phyloP scores from a whole-genome alignment of 2,329 filamentous ascomycete genomes.

The Claviceps sp. region DNA sequence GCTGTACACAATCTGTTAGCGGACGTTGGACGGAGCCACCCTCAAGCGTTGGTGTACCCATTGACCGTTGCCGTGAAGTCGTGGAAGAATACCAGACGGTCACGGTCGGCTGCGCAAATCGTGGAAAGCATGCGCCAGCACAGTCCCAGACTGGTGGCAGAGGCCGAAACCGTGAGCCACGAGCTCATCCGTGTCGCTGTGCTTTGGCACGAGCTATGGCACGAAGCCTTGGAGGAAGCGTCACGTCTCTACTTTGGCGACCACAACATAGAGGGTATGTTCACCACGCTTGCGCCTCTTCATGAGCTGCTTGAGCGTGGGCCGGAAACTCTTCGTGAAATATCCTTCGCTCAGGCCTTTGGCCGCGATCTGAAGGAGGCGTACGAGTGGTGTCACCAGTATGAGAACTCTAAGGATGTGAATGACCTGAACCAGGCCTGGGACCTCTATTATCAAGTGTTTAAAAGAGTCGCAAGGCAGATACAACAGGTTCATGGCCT shows the following conservation, averaged over 20 bases:
- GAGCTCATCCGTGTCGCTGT: slow-evolving; percentile 96
- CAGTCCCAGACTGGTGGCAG: slow-evolving; percentile 81
- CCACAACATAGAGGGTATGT: slow-evolving; percentile 96
- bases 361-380: slow-evolving; percentile 91
- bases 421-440: slow-evolving; percentile 96
- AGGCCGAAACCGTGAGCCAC: slow-evolving; percentile 88
- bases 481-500: slow-evolving; percentile 83
- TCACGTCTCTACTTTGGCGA: slow-evolving; percentile 95
- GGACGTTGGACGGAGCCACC: slow-evolving; percentile 87
- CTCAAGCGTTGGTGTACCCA: slow-evolving; percentile 92
- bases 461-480: slow-evolving; percentile 88
- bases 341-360: slow-evolving; percentile 95
- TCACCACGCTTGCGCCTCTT: slow-evolving; percentile 74
- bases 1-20: slow-evolving; percentile 86
- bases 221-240: slow-evolving; percentile 93
- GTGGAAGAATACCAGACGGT: slow-evolving; percentile 63
- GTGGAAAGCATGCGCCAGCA: slow-evolving; percentile 98
- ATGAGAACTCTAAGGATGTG: slow-evolving; percentile 75
- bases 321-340: slow-evolving; percentile 85
- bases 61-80: slow-evolving; percentile 98
- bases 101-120: slow-evolving; percentile 77
- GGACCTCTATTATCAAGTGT: slow-evolving; percentile 98
- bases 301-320: slow-evolving; percentile 86
- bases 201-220: slow-evolving; percentile 97
- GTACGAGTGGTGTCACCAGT: slow-evolving; percentile 89